phyloP scores from a whole-genome alignment of 805 yeast species.

The Starmerella vaccinii region DNA sequence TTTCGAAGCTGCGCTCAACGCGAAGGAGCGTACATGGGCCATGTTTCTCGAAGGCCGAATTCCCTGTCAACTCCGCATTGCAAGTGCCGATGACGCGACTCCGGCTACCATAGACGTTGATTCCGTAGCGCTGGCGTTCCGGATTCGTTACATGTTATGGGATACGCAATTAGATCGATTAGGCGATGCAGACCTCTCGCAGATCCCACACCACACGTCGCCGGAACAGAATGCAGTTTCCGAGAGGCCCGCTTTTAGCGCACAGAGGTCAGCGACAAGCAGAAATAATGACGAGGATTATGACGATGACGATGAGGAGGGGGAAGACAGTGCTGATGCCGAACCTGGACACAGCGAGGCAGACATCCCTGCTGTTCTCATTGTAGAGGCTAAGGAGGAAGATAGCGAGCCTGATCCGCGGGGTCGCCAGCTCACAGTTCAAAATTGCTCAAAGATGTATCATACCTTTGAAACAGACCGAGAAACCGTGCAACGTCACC shows the following conservation, averaged over 20 bases:
- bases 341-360: conserved; percentile 11
- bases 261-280: background rate
- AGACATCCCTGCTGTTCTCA: conserved; percentile 8
- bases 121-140: conserved; percentile 30
- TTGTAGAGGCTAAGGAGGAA: conserved; percentile 20
- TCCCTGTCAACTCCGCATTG: conserved; percentile 23
- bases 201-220: background rate
- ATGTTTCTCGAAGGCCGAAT: conserved; percentile 29
- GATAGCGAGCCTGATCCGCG: conserved; percentile 21
- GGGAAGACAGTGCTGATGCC: conserved; percentile 28
- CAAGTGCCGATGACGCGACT: conserved; percentile 6
- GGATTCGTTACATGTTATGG: conserved; percentile 36
- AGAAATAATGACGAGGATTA: conserved; percentile 33
- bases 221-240: background rate
- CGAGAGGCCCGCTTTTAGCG: conserved; percentile 12
- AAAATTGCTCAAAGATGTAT: conserved; percentile 47
- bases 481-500: conserved; percentile 63
- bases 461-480: conserved; percentile 58
- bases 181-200: background rate
- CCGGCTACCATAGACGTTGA: conserved; percentile 26
- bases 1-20: conserved; percentile 28
- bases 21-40: conserved; percentile 30
- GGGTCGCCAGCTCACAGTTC: conserved; percentile 29
- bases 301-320: conserved; percentile 36
- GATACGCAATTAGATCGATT: conserved; percentile 23